Evolutionary conservation across 163 green algal species (phyloP).

Genomic region (Scenedesmus sp.): DNA sequence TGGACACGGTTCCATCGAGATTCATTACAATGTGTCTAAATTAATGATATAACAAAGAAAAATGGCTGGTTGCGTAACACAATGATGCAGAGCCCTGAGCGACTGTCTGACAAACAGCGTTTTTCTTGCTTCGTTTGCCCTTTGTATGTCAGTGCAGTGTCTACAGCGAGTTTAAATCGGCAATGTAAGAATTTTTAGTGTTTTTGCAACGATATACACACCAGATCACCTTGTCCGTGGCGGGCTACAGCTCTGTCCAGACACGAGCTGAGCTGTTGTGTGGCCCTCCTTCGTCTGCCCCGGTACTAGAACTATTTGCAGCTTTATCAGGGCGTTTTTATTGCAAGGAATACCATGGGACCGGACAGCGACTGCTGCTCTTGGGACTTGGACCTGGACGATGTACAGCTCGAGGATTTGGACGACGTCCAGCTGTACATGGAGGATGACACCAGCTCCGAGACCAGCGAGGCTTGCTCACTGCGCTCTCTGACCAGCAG

Average conservation of each 20-base stretch:
- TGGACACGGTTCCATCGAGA: no score
- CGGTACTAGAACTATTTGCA: background rate
- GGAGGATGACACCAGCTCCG: constrained; percentile 19
- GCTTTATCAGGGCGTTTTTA: background rate
- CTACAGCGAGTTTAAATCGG: no score
- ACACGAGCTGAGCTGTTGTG: background rate
- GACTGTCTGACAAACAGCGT: no score
- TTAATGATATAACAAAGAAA: no score
- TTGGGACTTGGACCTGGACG: constrained; percentile 34
- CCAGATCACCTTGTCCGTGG: background rate
- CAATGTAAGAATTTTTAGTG: no score
- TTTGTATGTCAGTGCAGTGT: no score
- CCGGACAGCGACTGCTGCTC: background rate
- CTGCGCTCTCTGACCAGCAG: background rate
- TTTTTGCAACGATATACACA: no score
- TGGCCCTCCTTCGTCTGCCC: background rate
- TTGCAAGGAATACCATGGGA: background rate
- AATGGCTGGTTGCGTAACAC: no score
- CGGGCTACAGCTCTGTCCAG: background rate
- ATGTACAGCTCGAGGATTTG: constrained; percentile 22
- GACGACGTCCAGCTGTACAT: no score
- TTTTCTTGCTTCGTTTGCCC: no score
- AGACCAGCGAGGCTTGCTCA: constrained; percentile 15
- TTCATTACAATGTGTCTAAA: no score
- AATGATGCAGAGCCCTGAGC: no score